Percentiles rank a stretch among this genome's conserved stretches.
phyloP scores from a whole-genome alignment of 768 basidiomycete genomes.

The Candolleomyces aberdarensis region DNA sequence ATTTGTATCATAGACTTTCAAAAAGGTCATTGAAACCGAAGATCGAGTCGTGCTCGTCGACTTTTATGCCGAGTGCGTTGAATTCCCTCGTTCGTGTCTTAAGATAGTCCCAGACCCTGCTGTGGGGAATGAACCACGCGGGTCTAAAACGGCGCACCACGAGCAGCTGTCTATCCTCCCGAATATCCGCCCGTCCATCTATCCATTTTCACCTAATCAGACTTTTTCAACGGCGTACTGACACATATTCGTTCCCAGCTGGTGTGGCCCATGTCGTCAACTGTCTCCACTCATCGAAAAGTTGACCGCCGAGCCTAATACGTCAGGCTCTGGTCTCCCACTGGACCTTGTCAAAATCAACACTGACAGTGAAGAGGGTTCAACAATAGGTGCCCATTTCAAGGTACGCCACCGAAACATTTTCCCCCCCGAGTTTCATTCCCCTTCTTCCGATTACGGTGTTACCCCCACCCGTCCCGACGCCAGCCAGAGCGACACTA shows the following conservation, averaged over 20 bases:
- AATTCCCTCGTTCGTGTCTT: conserved; percentile 1
- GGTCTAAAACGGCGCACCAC: background rate
- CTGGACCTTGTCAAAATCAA: conserved; percentile 75
- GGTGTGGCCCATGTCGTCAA: conserved; percentile 75
- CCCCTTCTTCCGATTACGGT: background rate
- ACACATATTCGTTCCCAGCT: conserved; percentile 40
- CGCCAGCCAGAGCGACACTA: too few species aligned
- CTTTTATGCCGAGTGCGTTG: conserved; percentile 74
- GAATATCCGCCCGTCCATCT: background rate
- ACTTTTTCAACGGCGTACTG: background rate
- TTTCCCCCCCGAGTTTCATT: conserved; percentile 1
- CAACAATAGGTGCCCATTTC: conserved; percentile 47
- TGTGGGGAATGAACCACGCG: background rate
- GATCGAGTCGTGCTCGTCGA: conserved; percentile 67
- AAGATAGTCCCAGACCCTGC: background rate
- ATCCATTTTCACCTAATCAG: background rate
- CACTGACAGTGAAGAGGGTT: conserved; percentile 52
- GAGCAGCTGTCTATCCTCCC: background rate
- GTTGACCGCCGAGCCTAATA: conserved; percentile 43
- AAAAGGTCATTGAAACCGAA: conserved; percentile 33
- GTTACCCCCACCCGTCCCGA: too few species aligned
- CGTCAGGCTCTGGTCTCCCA: conserved; percentile 51
- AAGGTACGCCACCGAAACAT: conserved; percentile 32
- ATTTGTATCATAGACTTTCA: conserved; percentile 31
- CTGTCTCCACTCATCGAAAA: conserved; percentile 69